Percentiles rank a stretch among this genome's conserved stretches.
These are phyloP conservation scores for Trypanosoma platydactyli DNA, from an alignment of 208 protist species.

Conservation along the genomic window DNA sequence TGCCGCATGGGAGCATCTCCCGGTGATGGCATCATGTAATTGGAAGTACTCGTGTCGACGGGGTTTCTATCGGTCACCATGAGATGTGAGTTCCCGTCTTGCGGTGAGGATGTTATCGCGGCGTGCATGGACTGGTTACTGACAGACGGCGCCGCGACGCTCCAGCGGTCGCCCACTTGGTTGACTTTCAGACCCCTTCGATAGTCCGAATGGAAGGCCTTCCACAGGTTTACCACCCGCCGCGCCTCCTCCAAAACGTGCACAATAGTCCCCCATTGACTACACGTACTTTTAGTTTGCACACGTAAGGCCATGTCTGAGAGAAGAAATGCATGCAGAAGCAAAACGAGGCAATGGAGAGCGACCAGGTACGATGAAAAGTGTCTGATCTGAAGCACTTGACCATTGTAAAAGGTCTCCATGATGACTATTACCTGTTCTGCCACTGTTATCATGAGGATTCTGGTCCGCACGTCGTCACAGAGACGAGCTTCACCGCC, in stretches of 20 bases:
- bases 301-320: constrained; percentile 3
- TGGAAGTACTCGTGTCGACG: neutral
- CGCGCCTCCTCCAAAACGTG: constrained; percentile 44
- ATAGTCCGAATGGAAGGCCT: constrained; percentile 61
- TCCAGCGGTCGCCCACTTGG: constrained; percentile 25
- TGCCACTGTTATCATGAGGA: constrained; percentile 21
- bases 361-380: constrained; percentile 41
- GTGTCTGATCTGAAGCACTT: constrained; percentile 8
- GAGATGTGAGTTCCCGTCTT: neutral
- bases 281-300: constrained; percentile 4
- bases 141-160: constrained; percentile 42
- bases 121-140: constrained; percentile 43
- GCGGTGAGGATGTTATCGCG: neutral
- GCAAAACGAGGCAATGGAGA: constrained; percentile 64
- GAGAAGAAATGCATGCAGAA: constrained; percentile 73
- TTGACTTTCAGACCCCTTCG: constrained; percentile 35
- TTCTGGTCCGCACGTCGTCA: constrained; percentile 15
- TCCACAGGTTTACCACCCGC: constrained; percentile 49
- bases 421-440: constrained; percentile 26
- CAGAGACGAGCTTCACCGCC: constrained; percentile 4
- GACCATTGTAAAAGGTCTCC: constrained; percentile 25
- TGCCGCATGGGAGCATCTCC: neutral
- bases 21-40: neutral
- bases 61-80: neutral
- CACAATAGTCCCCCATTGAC: constrained; percentile 28